phyloP scores from a whole-genome alignment of 2,329 filamentous ascomycete genomes.

The Hypoxylon sp. region DNA sequence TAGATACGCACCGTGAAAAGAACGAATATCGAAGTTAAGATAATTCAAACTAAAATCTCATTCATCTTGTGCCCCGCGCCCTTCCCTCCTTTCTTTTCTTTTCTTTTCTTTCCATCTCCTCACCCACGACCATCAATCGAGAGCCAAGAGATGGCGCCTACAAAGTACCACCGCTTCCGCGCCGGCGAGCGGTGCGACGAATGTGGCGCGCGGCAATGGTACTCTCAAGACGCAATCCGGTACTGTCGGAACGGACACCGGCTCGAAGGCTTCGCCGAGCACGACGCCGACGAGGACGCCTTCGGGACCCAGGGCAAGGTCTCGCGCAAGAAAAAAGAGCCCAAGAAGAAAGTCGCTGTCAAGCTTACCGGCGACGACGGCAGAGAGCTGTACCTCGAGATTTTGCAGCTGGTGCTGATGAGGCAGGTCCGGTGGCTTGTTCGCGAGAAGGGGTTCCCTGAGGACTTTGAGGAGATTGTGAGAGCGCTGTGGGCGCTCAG shows the following conservation, averaged over 20 bases:
- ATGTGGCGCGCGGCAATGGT: conserved; percentile 81
- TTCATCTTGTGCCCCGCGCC: not conserved
- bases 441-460: conserved; percentile 73
- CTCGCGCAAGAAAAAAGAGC: conserved; percentile 71
- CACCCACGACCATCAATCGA: not conserved
- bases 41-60: not conserved
- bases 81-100: conserved; percentile 4
- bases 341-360: conserved; percentile 66
- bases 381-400: conserved; percentile 84
- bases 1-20: not conserved
- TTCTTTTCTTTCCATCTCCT: conserved; percentile 7
- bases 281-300: conserved; percentile 74
- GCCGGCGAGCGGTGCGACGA: conserved; percentile 69
- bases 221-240: conserved; percentile 80
- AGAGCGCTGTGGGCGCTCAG: conserved; percentile 89
- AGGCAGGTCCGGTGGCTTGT: conserved; percentile 85
- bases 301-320: conserved; percentile 73
- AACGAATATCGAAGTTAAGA: not conserved
- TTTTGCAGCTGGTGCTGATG: conserved; percentile 86
- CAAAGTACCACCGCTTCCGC: conserved; percentile 66
- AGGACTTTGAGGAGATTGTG: conserved; percentile 83
- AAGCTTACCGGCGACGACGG: conserved; percentile 77
- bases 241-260: conserved; percentile 88
- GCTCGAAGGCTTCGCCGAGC: conserved; percentile 76
- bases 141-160: conserved; percentile 57